These are phyloP conservation scores for Conticribra guillardii DNA, from an alignment of 108 stramenopile species.

Conservation along the genomic window DNA sequence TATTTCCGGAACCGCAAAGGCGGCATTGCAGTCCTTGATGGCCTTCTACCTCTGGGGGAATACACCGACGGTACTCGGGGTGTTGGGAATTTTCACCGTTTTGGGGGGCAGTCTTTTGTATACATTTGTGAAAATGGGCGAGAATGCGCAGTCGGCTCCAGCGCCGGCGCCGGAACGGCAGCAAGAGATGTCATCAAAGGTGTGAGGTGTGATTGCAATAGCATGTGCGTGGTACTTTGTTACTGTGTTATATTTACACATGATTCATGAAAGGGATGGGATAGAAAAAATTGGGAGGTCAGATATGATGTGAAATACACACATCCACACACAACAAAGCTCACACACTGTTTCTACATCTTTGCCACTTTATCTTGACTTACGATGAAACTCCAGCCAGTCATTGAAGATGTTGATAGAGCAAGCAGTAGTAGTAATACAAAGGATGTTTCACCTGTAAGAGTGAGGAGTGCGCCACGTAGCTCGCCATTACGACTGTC, in stretches of 20 bases:
- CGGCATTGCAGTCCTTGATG: conserved; percentile 88
- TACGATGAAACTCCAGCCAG: not conserved
- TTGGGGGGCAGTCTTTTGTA: conserved; percentile 85
- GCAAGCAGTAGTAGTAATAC: not conserved
- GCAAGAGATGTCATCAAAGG: conserved; percentile 36
- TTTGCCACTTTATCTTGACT: not conserved
- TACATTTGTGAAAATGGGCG: conserved; percentile 85
- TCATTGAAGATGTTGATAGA: not conserved
- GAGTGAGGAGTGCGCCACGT: not conserved
- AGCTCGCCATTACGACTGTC: not conserved
- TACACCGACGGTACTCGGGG: conserved; percentile 77
- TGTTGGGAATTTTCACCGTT: conserved; percentile 84
- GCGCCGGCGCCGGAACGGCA: conserved; percentile 14
- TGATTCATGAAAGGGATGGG: not conserved
- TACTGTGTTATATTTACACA: not conserved
- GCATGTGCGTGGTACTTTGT: not conserved
- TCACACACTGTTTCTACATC: not conserved
- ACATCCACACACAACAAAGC: too few species aligned
- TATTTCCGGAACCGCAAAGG: conserved; percentile 96
- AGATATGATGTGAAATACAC: too few species aligned
- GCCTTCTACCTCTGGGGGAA: conserved; percentile 96
- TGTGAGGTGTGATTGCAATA: conserved; percentile 4
- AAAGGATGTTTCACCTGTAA: not conserved
- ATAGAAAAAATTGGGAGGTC: too few species aligned
- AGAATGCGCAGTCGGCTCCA: conserved; percentile 28